Conservation (phyloP, 179 eudicot species). For the Beta macrorhiza region DNA sequence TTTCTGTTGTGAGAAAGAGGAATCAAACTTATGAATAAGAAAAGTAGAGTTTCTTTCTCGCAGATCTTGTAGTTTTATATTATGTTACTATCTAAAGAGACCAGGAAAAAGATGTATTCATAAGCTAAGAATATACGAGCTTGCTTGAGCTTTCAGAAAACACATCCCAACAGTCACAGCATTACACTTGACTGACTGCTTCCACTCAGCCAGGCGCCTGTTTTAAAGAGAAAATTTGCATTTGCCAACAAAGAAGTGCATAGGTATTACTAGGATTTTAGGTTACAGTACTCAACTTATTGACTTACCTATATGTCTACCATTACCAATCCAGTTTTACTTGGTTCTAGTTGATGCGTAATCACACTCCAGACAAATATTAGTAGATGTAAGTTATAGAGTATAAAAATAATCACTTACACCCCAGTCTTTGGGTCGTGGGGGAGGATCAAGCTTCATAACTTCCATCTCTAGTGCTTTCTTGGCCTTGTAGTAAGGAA, state of each 20-base stretch:
- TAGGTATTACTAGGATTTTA: background rate
- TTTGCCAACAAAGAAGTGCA: background rate
- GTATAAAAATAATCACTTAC: conserved; percentile 35
- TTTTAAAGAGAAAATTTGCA: background rate
- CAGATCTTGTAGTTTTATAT: background rate
- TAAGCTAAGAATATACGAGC: background rate
- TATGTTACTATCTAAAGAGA: background rate
- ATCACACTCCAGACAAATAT: background rate
- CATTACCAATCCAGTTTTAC: background rate
- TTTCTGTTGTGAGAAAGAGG: background rate
- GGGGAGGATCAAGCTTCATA: conserved; percentile 84
- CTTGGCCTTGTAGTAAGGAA: conserved; percentile 78
- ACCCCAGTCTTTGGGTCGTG: conserved; percentile 91
- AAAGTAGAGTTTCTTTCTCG: too few species aligned
- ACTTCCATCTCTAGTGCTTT: conserved; percentile 78
- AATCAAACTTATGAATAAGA: background rate
- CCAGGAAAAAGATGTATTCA: too few species aligned
- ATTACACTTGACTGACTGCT: background rate
- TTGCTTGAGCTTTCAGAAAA: background rate
- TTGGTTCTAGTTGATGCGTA: too few species aligned
- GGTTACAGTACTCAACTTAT: background rate
- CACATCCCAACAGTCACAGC: background rate
- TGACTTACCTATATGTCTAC: background rate
- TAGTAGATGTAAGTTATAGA: background rate
- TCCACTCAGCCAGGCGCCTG: conserved; percentile 2